Evolutionary conservation across 2,329 filamentous ascomycete species (phyloP), one percentile per base, ranked within the genome.

Genomic region (Fusarium vanettenii): DNA sequence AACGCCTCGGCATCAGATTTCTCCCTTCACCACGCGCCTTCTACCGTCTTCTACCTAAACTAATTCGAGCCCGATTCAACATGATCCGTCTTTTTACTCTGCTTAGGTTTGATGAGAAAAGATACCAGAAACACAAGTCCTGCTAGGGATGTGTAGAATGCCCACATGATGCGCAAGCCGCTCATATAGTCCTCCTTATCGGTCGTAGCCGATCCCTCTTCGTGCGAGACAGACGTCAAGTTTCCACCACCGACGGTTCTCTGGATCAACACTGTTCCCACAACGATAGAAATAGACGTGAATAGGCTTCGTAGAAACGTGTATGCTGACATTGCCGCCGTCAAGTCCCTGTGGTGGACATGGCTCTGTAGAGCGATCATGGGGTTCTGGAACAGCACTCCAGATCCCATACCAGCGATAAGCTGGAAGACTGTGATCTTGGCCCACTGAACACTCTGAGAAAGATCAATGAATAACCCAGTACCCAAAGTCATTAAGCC

Each of bases 211-310:
- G 70, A 45, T 5, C 48, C 63, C 22, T 57, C 33, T 0, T 72
- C 59, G 4, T 62, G 41, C 1, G 67, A 69, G 8, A 71, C 67
- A 9, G 72, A 52, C 2, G 75, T 76, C 48, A 78, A 45, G 18
- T 66, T 71, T 4, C 69, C 76, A 13, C 66, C 64, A 4, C 68
- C 66, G 10, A 78, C 64, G 11, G 66, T 70, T 3, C 76, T 65
- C 18, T 94, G 91, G 83, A 95, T 95, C 29, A 95, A 87, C 31
- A 94, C 92, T 13, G 92, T 91, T 39, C 94, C 94, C 33, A 95
- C 86, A 2, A 94, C 92, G 60, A 94, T 88, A 0, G 90, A 91
- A 13, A 91, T 87, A 1, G 91, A 88, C 0, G 91, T 93, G 10
- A 90, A 91, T 2, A 95, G 85, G 71, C 92, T 92, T 25, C 93